These are phyloP conservation scores for Podospora anserina DNA, from an alignment of 495 filamentous ascomycete species.

Conservation along the genomic window DNA sequence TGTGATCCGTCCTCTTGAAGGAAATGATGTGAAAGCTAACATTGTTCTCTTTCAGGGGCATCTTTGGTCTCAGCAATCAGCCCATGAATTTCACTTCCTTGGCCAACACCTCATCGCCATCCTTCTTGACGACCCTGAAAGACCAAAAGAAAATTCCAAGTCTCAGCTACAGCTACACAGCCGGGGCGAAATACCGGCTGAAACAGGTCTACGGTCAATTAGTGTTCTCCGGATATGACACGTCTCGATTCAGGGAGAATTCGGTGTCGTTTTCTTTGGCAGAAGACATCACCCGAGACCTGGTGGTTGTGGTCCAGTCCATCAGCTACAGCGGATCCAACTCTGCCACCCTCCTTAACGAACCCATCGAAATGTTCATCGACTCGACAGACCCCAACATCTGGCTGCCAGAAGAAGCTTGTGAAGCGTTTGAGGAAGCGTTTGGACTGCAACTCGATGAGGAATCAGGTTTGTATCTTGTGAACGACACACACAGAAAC, in stretches of 20 bases:
- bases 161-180: slow-evolving; percentile 55
- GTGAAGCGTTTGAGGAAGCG: slow-evolving; percentile 51
- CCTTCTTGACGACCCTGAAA: slow-evolving; percentile 49
- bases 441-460: slow-evolving; percentile 51
- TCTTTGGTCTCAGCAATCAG: slow-evolving; percentile 54
- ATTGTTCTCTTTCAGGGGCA: slow-evolving; percentile 27
- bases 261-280: slow-evolving; percentile 48
- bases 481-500: slow-evolving; percentile 45
- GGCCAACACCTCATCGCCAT: slow-evolving; percentile 42
- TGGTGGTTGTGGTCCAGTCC: slow-evolving; percentile 48
- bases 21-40: slow-evolving; percentile 6
- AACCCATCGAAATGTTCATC: slow-evolving; percentile 43
- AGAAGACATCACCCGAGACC: slow-evolving; percentile 46
- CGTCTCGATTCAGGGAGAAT: slow-evolving; percentile 49
- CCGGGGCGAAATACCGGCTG: slow-evolving; percentile 53
- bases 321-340: slow-evolving; percentile 41
- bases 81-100: slow-evolving; percentile 48
- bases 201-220: slow-evolving; percentile 51
- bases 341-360: slow-evolving; percentile 32
- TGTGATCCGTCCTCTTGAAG: not conserved
- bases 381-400: slow-evolving; percentile 55
- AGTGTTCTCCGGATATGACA: slow-evolving; percentile 57
- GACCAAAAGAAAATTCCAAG: slow-evolving; percentile 48
- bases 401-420: slow-evolving; percentile 54
- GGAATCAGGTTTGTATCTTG: slow-evolving; percentile 45